phyloP scores from a whole-genome alignment of 2,329 filamentous ascomycete species.

The Alternaria longipes region DNA sequence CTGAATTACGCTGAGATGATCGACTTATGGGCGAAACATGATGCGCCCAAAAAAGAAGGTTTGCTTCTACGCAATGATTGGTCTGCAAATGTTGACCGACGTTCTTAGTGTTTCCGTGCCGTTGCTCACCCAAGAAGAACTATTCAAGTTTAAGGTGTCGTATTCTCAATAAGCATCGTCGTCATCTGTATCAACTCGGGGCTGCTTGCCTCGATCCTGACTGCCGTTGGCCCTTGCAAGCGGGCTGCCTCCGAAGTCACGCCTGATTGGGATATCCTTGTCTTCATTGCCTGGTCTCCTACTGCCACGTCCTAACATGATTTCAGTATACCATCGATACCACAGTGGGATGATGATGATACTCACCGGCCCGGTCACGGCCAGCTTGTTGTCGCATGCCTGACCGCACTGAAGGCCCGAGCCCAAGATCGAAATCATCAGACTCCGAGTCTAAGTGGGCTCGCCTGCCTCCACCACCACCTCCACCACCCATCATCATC shows the following conservation, averaged over 20 bases:
- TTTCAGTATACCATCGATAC: neutral
- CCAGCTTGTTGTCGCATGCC: slow-evolving; percentile 5
- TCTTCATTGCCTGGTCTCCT: slow-evolving; percentile 1
- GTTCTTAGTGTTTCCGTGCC: neutral
- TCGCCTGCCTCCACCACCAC: slow-evolving; percentile 8
- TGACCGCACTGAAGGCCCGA: neutral
- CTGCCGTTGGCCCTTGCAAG: neutral
- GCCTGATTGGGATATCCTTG: slow-evolving; percentile 9
- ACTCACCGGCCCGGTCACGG: slow-evolving; percentile 9
- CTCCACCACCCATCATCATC: slow-evolving; percentile 1
- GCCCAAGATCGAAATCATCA: slow-evolving; percentile 13
- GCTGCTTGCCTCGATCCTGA: slow-evolving; percentile 18
- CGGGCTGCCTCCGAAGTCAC: slow-evolving; percentile 6
- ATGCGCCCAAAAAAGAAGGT: slow-evolving; percentile 5
- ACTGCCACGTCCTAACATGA: slow-evolving; percentile 3
- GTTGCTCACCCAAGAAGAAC: slow-evolving; percentile 4
- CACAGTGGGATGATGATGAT: neutral
- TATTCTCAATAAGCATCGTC: slow-evolving; percentile 20
- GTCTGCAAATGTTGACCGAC: neutral
- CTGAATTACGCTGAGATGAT: slow-evolving; percentile 9
- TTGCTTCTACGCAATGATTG: slow-evolving; percentile 2
- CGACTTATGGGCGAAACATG: slow-evolving; percentile 7
- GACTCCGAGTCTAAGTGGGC: slow-evolving; percentile 4
- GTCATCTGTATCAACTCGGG: slow-evolving; percentile 30
- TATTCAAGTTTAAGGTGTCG: neutral